Evolutionary conservation across 2,329 filamentous ascomycete species (phyloP).

Genomic region (Periglandula ipomoeae): DNA sequence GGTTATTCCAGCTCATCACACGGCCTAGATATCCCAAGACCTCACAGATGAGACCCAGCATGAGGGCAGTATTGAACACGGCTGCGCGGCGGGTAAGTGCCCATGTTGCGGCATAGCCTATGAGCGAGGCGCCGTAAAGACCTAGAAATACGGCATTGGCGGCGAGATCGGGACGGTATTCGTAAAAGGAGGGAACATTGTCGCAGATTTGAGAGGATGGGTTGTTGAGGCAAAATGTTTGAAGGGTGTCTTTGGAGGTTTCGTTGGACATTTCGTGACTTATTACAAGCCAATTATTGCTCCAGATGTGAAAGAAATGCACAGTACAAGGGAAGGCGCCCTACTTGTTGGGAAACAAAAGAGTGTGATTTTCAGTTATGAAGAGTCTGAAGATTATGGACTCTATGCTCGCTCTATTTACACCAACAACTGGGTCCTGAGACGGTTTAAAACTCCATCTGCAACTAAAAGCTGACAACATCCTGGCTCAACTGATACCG

Average conservation of each 20-base stretch:
- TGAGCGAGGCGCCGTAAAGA: slow-evolving; percentile 36
- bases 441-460: neutral
- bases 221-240: slow-evolving; percentile 19
- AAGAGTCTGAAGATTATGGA: too few species aligned
- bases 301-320: too few species aligned
- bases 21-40: slow-evolving; percentile 51
- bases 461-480: neutral
- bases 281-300: too few species aligned
- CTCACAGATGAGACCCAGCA: slow-evolving; percentile 44
- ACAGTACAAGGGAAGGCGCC: too few species aligned
- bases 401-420: neutral
- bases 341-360: too few species aligned
- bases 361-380: too few species aligned
- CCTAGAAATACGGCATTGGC: slow-evolving; percentile 43
- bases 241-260: neutral
- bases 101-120: slow-evolving; percentile 32
- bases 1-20: slow-evolving; percentile 44
- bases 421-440: too few species aligned
- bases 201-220: slow-evolving; percentile 20
- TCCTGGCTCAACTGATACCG: neutral
- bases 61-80: slow-evolving; percentile 43
- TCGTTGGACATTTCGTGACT: neutral
- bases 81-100: slow-evolving; percentile 36
- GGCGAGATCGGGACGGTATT: slow-evolving; percentile 39
- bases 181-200: slow-evolving; percentile 32